Conservation (phyloP, 2,329 filamentous ascomycete genomes). For the Zymoseptoria ardabiliae region DNA sequence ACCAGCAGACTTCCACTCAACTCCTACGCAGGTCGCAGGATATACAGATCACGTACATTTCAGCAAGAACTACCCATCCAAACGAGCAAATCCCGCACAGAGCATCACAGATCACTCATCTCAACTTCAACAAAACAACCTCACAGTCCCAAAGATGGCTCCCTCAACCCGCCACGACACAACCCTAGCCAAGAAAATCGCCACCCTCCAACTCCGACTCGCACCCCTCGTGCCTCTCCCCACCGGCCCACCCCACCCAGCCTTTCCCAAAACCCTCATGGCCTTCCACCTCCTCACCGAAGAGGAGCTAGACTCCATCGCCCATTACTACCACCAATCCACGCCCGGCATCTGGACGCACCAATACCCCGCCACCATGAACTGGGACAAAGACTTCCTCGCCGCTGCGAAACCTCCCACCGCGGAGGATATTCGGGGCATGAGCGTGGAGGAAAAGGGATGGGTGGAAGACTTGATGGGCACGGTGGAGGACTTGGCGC, state of each 20-base stretch:
- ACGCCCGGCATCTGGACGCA: constrained; percentile 48
- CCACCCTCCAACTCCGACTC: constrained; percentile 58
- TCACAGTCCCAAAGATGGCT: constrained; percentile 18
- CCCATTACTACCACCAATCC: constrained; percentile 66
- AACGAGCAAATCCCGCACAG: background rate
- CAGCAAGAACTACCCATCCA: too few relatives aligned
- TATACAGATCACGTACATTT: background rate
- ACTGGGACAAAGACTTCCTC: constrained; percentile 47
- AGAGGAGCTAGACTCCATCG: constrained; percentile 60
- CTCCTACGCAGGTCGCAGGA: constrained; percentile 17
- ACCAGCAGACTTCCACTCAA: background rate
- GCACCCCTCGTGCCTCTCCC: constrained; percentile 53
- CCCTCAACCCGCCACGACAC: constrained; percentile 25
- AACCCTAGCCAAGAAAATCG: constrained; percentile 53
- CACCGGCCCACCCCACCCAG: constrained; percentile 56
- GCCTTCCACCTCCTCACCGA: constrained; percentile 69
- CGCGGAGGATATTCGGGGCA: constrained; percentile 2
- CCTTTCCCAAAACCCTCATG: constrained; percentile 60
- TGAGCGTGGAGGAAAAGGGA: constrained; percentile 16
- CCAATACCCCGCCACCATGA: constrained; percentile 62
- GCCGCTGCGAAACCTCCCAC: constrained; percentile 10
- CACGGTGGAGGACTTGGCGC: constrained; percentile 34
- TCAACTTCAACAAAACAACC: background rate
- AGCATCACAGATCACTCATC: background rate
- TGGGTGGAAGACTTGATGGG: constrained; percentile 25